Base-by-base conservation (phyloP, 495 filamentous ascomycete species). In the Apiosordaria backusii region DNA sequence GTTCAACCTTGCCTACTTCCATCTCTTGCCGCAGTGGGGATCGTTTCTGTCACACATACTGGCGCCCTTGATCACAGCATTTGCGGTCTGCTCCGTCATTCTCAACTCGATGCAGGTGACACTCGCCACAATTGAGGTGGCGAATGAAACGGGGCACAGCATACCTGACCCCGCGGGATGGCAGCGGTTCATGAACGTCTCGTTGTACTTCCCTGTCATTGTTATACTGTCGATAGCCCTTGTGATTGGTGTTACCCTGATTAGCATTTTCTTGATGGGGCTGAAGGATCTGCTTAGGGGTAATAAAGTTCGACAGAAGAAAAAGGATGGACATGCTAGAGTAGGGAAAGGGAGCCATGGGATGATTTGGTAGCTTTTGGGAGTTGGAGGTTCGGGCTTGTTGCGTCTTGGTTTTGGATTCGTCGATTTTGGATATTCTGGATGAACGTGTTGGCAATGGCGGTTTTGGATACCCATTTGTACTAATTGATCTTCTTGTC, bases 101-200 rank as follows among this genome's bases (percentile, higher is more conserved):
- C 64, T 77, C 21, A 75, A 75, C 66, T 72, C 71, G 21, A 77
- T 77, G 75, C 75, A 77, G 63, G 75, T 77, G 21, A 66, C 66
- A 4, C 66, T 77, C n/a, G 67, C 66, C 1, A 70, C 71, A 3
- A 57, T 72, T 18, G 64, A 60, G 4, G 67, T 64, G 35, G 60
- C 60, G 0, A 13, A 55, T 4, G 61, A 55, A 13, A 50, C 35
- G 6, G 23, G 18, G 15, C 19, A 35, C 1, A 18, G 23, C 0
- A 19, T 54, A 10, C 50, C 29, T 4, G 35, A 13, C 9, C 3
- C 21, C 0, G 60, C 52, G 24, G 57, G 50, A 4, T 76, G 74
- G 74, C 23, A 50, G 1, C 15, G 57, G 3, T 70, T 75, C 9
- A 21, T 72, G 5, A 52, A 40, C 3, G 67, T 66, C 0, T 75